Evolutionary conservation across 1,284 basidiomycete genomes (phyloP).

Genomic region (Cutaneotrichosporon arboriforme): DNA sequence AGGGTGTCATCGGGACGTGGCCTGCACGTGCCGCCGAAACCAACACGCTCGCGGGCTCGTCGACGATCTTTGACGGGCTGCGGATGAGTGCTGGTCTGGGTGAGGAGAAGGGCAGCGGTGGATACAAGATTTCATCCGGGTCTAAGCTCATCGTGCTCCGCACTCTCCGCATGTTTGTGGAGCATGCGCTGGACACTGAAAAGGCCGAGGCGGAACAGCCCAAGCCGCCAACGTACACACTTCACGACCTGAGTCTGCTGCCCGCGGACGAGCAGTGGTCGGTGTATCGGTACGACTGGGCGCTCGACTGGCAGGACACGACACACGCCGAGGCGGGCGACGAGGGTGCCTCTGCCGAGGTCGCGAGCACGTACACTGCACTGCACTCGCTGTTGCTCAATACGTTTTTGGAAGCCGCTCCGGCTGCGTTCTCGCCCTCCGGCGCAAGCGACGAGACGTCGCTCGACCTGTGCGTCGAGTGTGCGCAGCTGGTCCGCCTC

Average conservation of each 20-base stretch:
- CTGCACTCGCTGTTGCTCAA: conserved; percentile 70
- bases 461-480: conserved; percentile 59
- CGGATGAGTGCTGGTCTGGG: conserved; percentile 43
- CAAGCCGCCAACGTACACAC: conserved; percentile 6
- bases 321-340: not conserved
- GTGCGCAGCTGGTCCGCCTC: conserved; percentile 59
- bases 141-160: conserved; percentile 38
- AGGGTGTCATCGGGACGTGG: conserved; percentile 65
- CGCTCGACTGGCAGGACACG: conserved; percentile 6
- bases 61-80: conserved; percentile 44
- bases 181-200: conserved; percentile 16
- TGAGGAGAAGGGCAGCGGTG: conserved; percentile 37
- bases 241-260: conserved; percentile 8
- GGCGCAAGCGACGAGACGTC: conserved; percentile 48
- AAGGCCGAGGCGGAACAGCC: not conserved
- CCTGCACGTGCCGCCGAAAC: conserved; percentile 27
- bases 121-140: conserved; percentile 27
- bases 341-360: not conserved
- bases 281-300: conserved; percentile 7
- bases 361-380: conserved; percentile 47
- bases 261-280: conserved; percentile 13
- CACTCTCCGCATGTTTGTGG: conserved; percentile 38
- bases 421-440: conserved; percentile 64
- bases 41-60: not conserved
- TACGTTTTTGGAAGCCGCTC: conserved; percentile 77